phyloP scores from a whole-genome alignment of 1,284 basidiomycete genomes.

The Ceraceosorus guamensis region DNA sequence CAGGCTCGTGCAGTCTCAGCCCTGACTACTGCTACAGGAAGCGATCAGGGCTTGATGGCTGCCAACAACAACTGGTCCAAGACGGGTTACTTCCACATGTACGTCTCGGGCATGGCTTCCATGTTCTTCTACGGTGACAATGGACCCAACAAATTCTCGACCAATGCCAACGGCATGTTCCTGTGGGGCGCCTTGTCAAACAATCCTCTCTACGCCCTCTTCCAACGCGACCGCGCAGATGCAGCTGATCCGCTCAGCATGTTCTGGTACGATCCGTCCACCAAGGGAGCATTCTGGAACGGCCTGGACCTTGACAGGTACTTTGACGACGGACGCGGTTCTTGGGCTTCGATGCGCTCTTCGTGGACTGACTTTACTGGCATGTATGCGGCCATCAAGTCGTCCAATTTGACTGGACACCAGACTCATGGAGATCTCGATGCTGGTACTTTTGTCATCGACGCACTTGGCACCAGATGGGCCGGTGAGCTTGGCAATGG shows the following conservation, averaged over 20 bases:
- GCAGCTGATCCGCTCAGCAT: slow-evolving; percentile 92
- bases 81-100: slow-evolving; percentile 87
- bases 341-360: slow-evolving; percentile 86
- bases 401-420: slow-evolving; percentile 61
- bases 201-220: slow-evolving; percentile 67
- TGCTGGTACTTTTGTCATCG: slow-evolving; percentile 85
- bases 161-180: slow-evolving; percentile 43
- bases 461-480: slow-evolving; percentile 90
- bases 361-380: slow-evolving; percentile 82
- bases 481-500: slow-evolving; percentile 87
- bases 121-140: slow-evolving; percentile 87
- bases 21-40: slow-evolving; percentile 76
- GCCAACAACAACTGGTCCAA: slow-evolving; percentile 55
- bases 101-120: slow-evolving; percentile 72
- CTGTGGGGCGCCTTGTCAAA: slow-evolving; percentile 30
- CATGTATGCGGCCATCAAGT: slow-evolving; percentile 79
- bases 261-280: slow-evolving; percentile 91
- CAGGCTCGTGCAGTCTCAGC: slow-evolving; percentile 85
- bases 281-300: slow-evolving; percentile 84
- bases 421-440: slow-evolving; percentile 93
- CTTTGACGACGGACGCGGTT: slow-evolving; percentile 55
- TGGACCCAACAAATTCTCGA: slow-evolving; percentile 88
- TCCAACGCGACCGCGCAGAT: slow-evolving; percentile 76
- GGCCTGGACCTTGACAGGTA: slow-evolving; percentile 78
- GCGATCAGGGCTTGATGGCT: slow-evolving; percentile 66